Percentiles rank a stretch among this genome's conserved stretches.
These are phyloP conservation scores for Penicillium bialowiezense DNA, from an alignment of 495 filamentous ascomycete genomes.

Conservation along the genomic window DNA sequence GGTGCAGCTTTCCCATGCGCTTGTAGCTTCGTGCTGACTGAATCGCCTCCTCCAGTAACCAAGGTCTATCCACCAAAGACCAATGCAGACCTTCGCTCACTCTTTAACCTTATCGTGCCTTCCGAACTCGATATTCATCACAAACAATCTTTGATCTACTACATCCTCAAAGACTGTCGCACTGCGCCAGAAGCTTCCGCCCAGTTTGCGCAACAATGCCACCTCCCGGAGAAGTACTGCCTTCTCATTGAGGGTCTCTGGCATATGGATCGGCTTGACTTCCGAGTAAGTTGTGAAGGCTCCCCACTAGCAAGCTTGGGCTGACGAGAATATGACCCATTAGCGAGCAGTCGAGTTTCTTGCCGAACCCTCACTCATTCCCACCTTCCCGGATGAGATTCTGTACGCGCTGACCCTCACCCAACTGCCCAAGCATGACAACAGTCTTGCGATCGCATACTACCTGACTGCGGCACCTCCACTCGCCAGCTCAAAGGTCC, in stretches of 20 bases:
- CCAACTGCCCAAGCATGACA: conserved; percentile 57
- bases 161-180: conserved; percentile 73
- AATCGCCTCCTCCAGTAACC: conserved; percentile 34
- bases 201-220: conserved; percentile 53
- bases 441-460: conserved; percentile 68
- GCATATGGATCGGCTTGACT: conserved; percentile 70
- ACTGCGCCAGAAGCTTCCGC: conserved; percentile 46
- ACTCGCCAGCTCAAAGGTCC: conserved; percentile 54
- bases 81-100: conserved; percentile 58
- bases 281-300: conserved; percentile 44
- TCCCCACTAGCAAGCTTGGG: not conserved
- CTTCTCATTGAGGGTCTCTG: conserved; percentile 79
- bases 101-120: conserved; percentile 62
- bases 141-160: conserved; percentile 76
- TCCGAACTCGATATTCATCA: conserved; percentile 61
- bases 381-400: conserved; percentile 80
- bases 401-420: conserved; percentile 62
- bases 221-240: conserved; percentile 65
- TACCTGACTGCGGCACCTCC: conserved; percentile 69
- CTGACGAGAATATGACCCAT: conserved; percentile 14
- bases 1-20: conserved; percentile 2
- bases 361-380: conserved; percentile 70
- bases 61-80: conserved; percentile 69
- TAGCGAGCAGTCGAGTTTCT: conserved; percentile 69
- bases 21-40: not conserved